Percentiles rank a stretch among this genome's conserved stretches.
phyloP scores from a whole-genome alignment of 306 rosid genomes.

The Morella rubra region DNA sequence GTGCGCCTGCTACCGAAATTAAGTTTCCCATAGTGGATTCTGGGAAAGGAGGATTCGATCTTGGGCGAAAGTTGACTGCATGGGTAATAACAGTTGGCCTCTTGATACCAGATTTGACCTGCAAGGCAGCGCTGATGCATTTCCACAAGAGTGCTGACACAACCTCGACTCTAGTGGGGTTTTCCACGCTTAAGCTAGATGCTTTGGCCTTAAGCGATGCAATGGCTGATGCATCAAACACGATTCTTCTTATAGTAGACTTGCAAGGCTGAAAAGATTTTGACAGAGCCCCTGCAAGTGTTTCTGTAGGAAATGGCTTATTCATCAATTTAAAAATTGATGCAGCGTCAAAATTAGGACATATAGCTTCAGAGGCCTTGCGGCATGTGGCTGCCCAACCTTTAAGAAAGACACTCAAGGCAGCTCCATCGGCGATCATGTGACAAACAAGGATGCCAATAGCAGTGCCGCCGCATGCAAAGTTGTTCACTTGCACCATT shows the following conservation, averaged over 20 bases:
- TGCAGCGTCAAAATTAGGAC: constrained; percentile 12
- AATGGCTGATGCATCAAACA: constrained; percentile 12
- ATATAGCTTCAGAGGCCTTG: neutral
- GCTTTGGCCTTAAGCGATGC: constrained; percentile 7
- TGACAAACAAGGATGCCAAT: constrained; percentile 5
- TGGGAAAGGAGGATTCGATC: neutral
- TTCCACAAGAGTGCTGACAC: constrained; percentile 10
- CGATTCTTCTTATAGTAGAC: neutral
- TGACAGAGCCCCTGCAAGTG: neutral
- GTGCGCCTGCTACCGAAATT: neutral
- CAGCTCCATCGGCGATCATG: constrained; percentile 5
- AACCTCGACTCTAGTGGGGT: neutral
- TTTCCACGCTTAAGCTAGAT: neutral
- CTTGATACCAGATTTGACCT: neutral
- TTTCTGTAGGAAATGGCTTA: neutral
- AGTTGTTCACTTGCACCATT: constrained; percentile 7
- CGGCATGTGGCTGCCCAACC: constrained; percentile 9
- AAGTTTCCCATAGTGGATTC: constrained; percentile 9
- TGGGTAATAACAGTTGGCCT: constrained; percentile 1
- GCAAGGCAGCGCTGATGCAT: neutral
- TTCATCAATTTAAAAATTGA: neutral
- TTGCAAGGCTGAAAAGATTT: neutral
- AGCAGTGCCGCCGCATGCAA: constrained; percentile 19
- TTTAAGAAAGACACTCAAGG: constrained; percentile 8
- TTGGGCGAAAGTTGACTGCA: constrained; percentile 6